Evolutionary conservation across 2,329 filamentous ascomycete genomes (phyloP).

Genomic region (Botrytis hyacinthi): DNA sequence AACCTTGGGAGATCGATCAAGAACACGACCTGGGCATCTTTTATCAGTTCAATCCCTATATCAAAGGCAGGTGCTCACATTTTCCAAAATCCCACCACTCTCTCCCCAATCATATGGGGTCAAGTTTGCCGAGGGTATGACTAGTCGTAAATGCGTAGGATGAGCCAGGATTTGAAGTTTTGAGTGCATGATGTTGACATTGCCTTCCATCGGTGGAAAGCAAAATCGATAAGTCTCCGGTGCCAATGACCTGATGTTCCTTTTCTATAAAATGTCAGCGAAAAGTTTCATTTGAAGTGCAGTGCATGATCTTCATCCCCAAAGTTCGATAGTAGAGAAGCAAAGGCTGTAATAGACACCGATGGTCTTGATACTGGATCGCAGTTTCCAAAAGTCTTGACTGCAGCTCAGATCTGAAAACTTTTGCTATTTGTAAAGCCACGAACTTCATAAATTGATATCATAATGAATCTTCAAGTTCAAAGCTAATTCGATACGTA

Average conservation of each 20-base stretch:
- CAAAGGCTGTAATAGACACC: neutral
- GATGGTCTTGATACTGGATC: neutral
- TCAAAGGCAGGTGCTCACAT: constrained; percentile 49
- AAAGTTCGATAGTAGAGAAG: neutral
- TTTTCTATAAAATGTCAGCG: constrained; percentile 43
- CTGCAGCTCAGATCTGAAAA: neutral
- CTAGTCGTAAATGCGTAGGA: constrained; percentile 69
- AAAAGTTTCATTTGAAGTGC: neutral
- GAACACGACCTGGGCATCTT: constrained; percentile 11
- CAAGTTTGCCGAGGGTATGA: constrained; percentile 84
- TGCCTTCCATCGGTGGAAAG: constrained; percentile 73
- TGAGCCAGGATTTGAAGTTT: constrained; percentile 92
- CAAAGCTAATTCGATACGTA: neutral
- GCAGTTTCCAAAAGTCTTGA: neutral
- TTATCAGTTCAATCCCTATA: constrained; percentile 6
- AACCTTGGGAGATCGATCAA: constrained; percentile 65
- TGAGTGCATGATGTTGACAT: constrained; percentile 80
- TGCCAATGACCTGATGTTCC: constrained; percentile 49
- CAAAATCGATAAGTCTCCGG: constrained; percentile 64
- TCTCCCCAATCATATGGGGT: constrained; percentile 73
- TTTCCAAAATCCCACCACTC: constrained; percentile 76
- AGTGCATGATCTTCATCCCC: neutral
- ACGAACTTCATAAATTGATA: neutral
- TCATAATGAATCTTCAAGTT: neutral
- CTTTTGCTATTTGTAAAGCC: neutral